Conservation (phyloP, 306 rosid species). For the Quercus ilex region DNA sequence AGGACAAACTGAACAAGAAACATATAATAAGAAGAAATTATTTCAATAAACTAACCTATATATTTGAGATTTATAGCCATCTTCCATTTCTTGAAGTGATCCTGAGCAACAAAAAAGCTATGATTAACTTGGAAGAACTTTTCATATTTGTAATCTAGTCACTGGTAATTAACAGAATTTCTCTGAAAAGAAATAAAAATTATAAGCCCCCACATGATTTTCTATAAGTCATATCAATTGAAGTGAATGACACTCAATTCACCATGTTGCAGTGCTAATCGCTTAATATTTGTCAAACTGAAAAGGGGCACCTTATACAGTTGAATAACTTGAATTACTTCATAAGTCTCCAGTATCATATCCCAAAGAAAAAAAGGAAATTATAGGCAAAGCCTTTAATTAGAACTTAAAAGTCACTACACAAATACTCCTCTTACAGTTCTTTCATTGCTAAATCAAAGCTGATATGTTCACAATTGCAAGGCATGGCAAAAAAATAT, state of each 20-base stretch:
- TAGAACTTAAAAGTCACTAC: not conserved
- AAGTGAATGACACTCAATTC: too few species aligned
- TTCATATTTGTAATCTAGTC: not conserved
- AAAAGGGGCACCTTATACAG: not conserved
- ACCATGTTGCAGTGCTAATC: too few species aligned
- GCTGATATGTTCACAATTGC: not conserved
- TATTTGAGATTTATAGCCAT: constrained; percentile 57
- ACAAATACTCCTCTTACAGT: not conserved
- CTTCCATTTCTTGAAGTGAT: constrained; percentile 43
- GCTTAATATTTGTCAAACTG: not conserved
- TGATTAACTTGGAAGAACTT: not conserved
- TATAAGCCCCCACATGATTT: not conserved
- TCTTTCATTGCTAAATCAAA: too few species aligned
- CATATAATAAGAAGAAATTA: not conserved
- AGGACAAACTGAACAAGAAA: not conserved
- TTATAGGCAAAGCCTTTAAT: not conserved
- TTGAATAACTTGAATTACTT: not conserved
- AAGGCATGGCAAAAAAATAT: not conserved
- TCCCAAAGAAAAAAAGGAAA: not conserved
- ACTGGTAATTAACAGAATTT: not conserved
- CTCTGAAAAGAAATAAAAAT: not conserved
- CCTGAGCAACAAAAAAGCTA: constrained; percentile 31
- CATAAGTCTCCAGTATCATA: not conserved
- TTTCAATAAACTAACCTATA: constrained; percentile 42
- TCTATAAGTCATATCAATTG: not conserved